Evolutionary conservation across 2,329 filamentous ascomycete genomes (phyloP).

Genomic region (Phoma herbarum): DNA sequence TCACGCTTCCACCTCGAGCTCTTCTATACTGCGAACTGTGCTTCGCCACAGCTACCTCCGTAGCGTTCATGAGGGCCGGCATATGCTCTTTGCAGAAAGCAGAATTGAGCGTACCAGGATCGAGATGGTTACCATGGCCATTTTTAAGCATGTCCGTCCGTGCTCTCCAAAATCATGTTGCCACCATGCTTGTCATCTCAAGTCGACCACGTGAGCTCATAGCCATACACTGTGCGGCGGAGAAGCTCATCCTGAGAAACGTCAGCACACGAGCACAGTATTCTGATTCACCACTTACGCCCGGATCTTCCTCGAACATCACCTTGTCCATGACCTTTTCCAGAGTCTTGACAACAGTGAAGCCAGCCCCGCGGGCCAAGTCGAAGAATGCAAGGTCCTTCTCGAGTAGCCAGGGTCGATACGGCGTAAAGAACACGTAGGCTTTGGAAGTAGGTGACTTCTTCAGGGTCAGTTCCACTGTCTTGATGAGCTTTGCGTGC

Average conservation of each 20-base stretch:
- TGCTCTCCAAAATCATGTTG: not conserved
- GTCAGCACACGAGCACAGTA: not conserved
- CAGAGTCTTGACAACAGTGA: slow-evolving; percentile 79
- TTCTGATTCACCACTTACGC: slow-evolving; percentile 59
- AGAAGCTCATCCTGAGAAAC: slow-evolving; percentile 72
- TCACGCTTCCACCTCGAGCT: not conserved
- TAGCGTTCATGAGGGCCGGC: not conserved
- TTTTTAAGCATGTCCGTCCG: too few species aligned
- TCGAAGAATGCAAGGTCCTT: slow-evolving; percentile 91
- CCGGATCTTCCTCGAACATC: slow-evolving; percentile 88
- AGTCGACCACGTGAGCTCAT: slow-evolving; percentile 70
- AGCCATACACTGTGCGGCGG: slow-evolving; percentile 84
- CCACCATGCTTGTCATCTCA: slow-evolving; percentile 3
- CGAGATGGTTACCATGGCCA: not conserved
- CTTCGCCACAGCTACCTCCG: not conserved
- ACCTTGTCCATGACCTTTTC: slow-evolving; percentile 85
- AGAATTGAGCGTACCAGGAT: not conserved
- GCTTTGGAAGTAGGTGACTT: slow-evolving; percentile 66
- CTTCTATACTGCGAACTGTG: not conserved
- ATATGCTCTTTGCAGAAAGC: not conserved
- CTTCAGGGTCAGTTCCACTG: slow-evolving; percentile 73
- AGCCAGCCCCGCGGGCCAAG: slow-evolving; percentile 72
- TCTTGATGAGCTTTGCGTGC: slow-evolving; percentile 78
- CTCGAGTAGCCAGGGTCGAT: slow-evolving; percentile 87
- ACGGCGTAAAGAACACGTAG: slow-evolving; percentile 92